Conservation (phyloP, 176 grass and related monocot genomes). For the Zea luxurians region DNA sequence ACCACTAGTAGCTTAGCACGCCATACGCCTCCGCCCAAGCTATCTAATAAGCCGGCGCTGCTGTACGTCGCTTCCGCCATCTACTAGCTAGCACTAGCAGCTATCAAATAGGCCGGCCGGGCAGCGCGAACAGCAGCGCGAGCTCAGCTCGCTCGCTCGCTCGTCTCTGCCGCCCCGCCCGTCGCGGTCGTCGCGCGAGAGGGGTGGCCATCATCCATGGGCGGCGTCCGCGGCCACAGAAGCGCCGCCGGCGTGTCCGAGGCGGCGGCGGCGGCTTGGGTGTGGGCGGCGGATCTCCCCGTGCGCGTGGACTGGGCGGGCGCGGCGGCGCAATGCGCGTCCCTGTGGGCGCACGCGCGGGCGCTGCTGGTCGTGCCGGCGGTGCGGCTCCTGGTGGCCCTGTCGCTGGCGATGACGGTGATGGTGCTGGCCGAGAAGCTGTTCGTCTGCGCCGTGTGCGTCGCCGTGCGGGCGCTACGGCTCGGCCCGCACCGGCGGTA, state of each 20-base stretch:
- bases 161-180: not conserved
- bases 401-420: conserved; percentile 65
- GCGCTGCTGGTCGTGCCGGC: conserved; percentile 52
- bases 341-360: conserved; percentile 23
- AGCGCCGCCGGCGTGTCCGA: not conserved
- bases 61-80: not conserved
- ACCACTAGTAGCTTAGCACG: not conserved
- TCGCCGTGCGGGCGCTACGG: conserved; percentile 36
- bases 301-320: conserved; percentile 46
- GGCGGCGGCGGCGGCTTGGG: not conserved
- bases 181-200: not conserved
- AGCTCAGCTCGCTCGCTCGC: not conserved
- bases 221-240: not conserved
- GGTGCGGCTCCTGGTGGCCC: conserved; percentile 23
- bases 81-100: not conserved
- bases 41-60: conserved; percentile 27
- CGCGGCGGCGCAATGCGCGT: conserved; percentile 41
- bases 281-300: conserved; percentile 43
- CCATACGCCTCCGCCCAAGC: conserved; percentile 9
- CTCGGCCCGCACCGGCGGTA: conserved; percentile 62
- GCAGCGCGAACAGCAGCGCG: not conserved
- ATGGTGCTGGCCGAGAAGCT: conserved; percentile 79
- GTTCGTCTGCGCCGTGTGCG: conserved; percentile 42
- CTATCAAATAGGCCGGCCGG: not conserved
- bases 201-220: not conserved